Percentiles rank a stretch among this genome's conserved stretches.
Conservation (phyloP, 1,139 yeast genomes). For the Blastobotrys elegans region DNA sequence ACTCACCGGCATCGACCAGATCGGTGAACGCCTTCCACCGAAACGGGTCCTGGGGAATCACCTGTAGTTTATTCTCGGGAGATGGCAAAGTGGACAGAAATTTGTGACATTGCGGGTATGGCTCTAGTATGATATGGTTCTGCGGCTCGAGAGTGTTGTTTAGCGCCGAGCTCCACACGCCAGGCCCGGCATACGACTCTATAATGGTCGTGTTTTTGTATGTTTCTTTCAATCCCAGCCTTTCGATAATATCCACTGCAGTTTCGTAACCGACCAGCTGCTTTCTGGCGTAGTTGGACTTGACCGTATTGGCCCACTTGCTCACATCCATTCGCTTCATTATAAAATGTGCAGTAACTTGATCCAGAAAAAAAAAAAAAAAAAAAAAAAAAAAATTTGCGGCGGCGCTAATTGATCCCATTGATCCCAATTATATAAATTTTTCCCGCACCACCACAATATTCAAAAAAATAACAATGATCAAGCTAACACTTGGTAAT, state of each 20-base stretch:
- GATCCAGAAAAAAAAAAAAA: conserved; percentile 3
- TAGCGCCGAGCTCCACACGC: conserved; percentile 43
- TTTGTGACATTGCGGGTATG: conserved; percentile 38
- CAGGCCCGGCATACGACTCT: conserved; percentile 55
- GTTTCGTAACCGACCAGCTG: conserved; percentile 8
- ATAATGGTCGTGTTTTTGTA: conserved; percentile 49
- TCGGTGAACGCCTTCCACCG: conserved; percentile 56
- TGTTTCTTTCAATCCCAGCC: neutral
- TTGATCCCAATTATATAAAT: neutral
- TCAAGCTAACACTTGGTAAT: conserved; percentile 30
- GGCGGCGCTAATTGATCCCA: neutral
- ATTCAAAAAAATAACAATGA: too few species aligned
- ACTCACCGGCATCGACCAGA: conserved; percentile 40
- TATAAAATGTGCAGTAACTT: neutral
- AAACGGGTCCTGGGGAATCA: conserved; percentile 46
- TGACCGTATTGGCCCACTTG: conserved; percentile 11
- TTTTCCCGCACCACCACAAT: neutral
- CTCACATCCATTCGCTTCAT: conserved; percentile 16
- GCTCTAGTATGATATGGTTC: conserved; percentile 56
- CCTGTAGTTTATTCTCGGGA: conserved; percentile 18
- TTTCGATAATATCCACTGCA: conserved; percentile 9
- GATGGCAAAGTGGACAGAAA: conserved; percentile 20
- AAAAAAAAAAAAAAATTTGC: neutral
- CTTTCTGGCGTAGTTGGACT: conserved; percentile 6
- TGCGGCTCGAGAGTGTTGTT: conserved; percentile 54